Base-by-base conservation (phyloP, 1,284 basidiomycete species). In the Earliella scabrosa region DNA sequence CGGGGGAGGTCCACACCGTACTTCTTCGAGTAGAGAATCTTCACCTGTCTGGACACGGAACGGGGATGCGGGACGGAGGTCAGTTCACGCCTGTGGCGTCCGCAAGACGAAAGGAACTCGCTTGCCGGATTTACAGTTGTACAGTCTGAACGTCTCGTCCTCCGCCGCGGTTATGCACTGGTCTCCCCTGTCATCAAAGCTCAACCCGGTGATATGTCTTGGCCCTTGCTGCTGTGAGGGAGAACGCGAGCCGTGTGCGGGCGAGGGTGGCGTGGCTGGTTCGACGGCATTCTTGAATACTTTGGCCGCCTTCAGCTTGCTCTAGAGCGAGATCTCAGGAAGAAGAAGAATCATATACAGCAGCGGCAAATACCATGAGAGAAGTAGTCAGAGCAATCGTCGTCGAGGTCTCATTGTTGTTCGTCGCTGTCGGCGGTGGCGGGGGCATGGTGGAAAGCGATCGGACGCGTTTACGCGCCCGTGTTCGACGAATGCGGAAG, bases 1-100 rank as follows among this genome's bases (percentile, higher is more conserved):
- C 95, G 86, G 16, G 95, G 93, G 16, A 97, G 83, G 70, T 96
- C 92, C 27, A 95, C 91, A 1, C 97, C 97, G 72, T 99, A 99
- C 73, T 99, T 99, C 72, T 96, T 94, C 0, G 95, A 98, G 65
- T 91, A 87, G 3, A 96, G 74, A 1, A 87, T 90, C 72, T 93
- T 93, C 34, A 85, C 65, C 56, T 86, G 85, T 69, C 95, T 88
- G 63, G 18, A 13, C 20, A 26, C 41, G 63, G 50, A 21, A 58
- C 10, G 41, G 63, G 50, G 20, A 18, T 10, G 55, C 60, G 57
- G 50, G 52, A 52, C 18, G 3, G 7, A 32, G 26, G 64, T 68
- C 65, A 69, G 65, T 68, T 63, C 58, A 59, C 60, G 60, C 59
- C 68, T 57, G 67, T 55, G 54, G 63, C 47, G 60, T 65, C 55